Percentiles rank a stretch among this genome's conserved stretches.
Conservation (phyloP, 2,329 filamentous ascomycete species). For the Aspergillus sp. region DNA sequence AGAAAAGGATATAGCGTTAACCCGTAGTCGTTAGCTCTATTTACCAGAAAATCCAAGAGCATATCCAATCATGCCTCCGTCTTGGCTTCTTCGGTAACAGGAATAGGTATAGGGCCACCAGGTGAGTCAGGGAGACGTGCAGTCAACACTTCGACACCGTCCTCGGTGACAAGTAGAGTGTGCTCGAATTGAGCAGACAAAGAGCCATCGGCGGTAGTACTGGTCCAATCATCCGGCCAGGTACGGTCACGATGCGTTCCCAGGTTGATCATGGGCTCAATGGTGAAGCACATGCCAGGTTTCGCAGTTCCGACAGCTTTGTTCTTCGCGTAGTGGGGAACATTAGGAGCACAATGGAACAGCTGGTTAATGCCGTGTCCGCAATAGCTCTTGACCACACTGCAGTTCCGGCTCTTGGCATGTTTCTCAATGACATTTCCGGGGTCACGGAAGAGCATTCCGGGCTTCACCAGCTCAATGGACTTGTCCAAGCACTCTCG, state of each 20-base stretch:
- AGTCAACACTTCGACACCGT: constrained; percentile 77
- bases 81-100: constrained; percentile 30
- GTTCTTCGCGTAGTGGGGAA: constrained; percentile 97
- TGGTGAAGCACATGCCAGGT: constrained; percentile 97
- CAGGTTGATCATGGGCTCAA: constrained; percentile 96
- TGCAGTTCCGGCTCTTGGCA: constrained; percentile 80
- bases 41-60: no score
- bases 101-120: constrained; percentile 67
- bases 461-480: constrained; percentile 89
- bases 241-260: constrained; percentile 90
- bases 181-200: constrained; percentile 94
- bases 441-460: constrained; percentile 86
- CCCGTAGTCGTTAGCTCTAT: no score
- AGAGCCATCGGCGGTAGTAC: constrained; percentile 84
- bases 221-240: constrained; percentile 99
- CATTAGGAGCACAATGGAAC: constrained; percentile 91
- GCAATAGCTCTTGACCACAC: constrained; percentile 92
- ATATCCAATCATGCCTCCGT: constrained; percentile 8
- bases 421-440: constrained; percentile 95
- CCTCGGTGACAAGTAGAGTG: constrained; percentile 77
- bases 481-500: constrained; percentile 87
- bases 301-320: constrained; percentile 94
- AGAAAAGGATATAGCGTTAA: neutral
- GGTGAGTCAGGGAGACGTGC: constrained; percentile 70
- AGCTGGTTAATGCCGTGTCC: constrained; percentile 92